phyloP scores from a whole-genome alignment of 805 yeast species.

The Myxozyma monticola region DNA sequence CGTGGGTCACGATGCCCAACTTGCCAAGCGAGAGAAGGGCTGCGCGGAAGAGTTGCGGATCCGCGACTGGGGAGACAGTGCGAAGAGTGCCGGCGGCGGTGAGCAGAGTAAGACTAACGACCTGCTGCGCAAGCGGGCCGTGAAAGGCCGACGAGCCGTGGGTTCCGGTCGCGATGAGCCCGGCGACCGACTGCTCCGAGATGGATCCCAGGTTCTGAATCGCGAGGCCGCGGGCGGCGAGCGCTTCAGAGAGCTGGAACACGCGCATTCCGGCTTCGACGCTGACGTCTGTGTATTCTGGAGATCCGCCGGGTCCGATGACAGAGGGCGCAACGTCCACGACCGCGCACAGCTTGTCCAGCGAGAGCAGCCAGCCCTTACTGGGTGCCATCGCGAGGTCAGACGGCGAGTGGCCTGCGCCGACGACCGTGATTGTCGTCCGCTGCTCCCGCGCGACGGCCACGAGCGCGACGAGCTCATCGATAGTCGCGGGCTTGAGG shows the following conservation, averaged over 20 bases:
- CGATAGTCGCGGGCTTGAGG: conserved; percentile 72
- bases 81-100: conserved; percentile 74
- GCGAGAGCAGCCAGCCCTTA: conserved; percentile 79
- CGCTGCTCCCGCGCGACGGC: conserved; percentile 57
- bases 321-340: conserved; percentile 11
- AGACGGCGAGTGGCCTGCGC: conserved; percentile 95
- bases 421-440: conserved; percentile 78
- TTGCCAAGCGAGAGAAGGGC: conserved; percentile 85
- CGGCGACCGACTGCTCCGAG: conserved; percentile 90
- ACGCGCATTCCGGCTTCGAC: conserved; percentile 93
- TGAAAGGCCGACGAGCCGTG: conserved; percentile 95
- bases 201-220: conserved; percentile 92
- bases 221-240: conserved; percentile 67
- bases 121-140: conserved; percentile 84
- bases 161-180: conserved; percentile 94
- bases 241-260: conserved; percentile 65
- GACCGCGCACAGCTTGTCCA: conserved; percentile 67
- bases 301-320: conserved; percentile 53
- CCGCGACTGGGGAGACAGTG: conserved; percentile 63
- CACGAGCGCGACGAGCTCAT: conserved; percentile 69
- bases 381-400: conserved; percentile 73
- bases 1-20: conserved; percentile 83
- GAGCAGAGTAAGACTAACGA: conserved; percentile 73
- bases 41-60: conserved; percentile 70
- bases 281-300: conserved; percentile 78